These are phyloP conservation scores for Pistacia vera DNA, from an alignment of 345 rosid genomes.

Conservation along the genomic window DNA sequence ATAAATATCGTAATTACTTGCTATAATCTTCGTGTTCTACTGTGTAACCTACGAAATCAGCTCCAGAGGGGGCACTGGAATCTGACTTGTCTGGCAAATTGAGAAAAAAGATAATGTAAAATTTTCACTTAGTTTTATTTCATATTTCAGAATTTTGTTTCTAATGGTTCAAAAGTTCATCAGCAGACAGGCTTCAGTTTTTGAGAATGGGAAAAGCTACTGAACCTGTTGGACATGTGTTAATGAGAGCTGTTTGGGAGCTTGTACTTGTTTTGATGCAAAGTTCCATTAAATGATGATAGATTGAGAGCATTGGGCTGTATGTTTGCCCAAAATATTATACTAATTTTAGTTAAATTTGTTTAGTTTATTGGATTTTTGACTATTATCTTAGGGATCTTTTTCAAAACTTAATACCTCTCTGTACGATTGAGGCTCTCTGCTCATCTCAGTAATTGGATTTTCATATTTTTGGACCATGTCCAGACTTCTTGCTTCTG, in stretches of 20 bases:
- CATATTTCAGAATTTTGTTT: background rate
- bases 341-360: background rate
- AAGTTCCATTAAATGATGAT: background rate
- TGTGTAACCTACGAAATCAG: background rate
- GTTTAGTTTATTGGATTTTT: background rate
- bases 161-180: constrained; percentile 3
- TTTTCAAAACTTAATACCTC: background rate
- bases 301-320: background rate
- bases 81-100: background rate
- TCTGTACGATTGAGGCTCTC: background rate
- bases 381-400: background rate
- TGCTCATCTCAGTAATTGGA: background rate
- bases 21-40: constrained; percentile 1
- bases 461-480: background rate
- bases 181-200: background rate
- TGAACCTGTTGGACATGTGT: background rate
- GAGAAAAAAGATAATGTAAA: background rate
- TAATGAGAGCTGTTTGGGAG: background rate
- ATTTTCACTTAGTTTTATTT: background rate
- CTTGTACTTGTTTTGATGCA: background rate
- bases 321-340: background rate
- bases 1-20: background rate
- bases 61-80: background rate
- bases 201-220: background rate
- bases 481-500: background rate